These are phyloP conservation scores for Aeschynomene evenia DNA, from an alignment of 306 rosid species.

Conservation along the genomic window DNA sequence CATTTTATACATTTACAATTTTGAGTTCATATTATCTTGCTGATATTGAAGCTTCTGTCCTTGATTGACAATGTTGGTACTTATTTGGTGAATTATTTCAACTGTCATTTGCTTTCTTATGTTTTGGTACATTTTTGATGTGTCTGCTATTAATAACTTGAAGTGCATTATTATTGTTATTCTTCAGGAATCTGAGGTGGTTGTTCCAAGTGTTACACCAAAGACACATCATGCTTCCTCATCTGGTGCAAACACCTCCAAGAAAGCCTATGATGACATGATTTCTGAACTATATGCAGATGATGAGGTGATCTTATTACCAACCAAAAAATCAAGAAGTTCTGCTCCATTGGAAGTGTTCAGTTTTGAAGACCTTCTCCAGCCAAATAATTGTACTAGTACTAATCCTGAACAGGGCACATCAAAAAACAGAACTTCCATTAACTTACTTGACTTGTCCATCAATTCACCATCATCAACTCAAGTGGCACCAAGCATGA, in stretches of 20 bases:
- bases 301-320: background rate
- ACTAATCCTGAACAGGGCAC: background rate
- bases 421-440: background rate
- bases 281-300: background rate
- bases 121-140: background rate
- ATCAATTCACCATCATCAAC: background rate
- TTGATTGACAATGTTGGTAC: too few relatives aligned
- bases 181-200: background rate
- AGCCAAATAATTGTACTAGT: background rate
- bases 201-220: background rate
- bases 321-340: background rate
- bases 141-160: background rate
- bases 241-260: background rate
- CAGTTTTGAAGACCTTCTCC: background rate
- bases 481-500: background rate
- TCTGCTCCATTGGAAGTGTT: background rate
- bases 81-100: background rate
- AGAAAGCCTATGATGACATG: background rate
- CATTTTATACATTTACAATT: too few relatives aligned
- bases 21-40: too few relatives aligned
- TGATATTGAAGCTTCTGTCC: too few relatives aligned
- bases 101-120: too few relatives aligned
- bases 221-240: background rate
- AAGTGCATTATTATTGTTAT: too few relatives aligned
- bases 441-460: background rate